phyloP scores from a whole-genome alignment of 2,329 filamentous ascomycete species.

The Fusarium chuoi region DNA sequence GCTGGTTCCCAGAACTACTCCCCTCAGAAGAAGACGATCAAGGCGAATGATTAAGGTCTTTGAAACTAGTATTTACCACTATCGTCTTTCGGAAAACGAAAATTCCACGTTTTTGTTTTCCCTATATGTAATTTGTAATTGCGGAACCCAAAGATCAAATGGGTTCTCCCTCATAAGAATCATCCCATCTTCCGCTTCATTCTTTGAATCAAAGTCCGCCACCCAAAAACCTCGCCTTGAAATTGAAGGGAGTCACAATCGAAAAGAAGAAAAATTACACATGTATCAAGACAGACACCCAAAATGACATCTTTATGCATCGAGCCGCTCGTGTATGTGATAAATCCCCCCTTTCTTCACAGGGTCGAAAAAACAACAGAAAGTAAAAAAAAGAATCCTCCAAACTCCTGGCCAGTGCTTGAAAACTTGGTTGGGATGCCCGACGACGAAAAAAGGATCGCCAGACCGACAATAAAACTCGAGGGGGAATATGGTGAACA shows the following conservation, averaged over 20 bases:
- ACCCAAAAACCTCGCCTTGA: constrained; percentile 7
- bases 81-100: constrained; percentile 29
- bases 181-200: constrained; percentile 45
- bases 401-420: constrained; percentile 48
- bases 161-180: constrained; percentile 39
- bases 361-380: constrained; percentile 7
- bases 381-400: constrained; percentile 29
- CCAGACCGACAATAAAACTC: constrained; percentile 38
- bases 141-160: constrained; percentile 25
- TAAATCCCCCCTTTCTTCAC: constrained; percentile 35
- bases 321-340: constrained; percentile 44
- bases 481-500: constrained; percentile 43
- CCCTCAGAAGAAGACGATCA: constrained; percentile 55
- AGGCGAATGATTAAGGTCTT: constrained; percentile 17
- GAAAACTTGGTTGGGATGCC: constrained; percentile 36
- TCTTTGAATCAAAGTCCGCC: constrained; percentile 27
- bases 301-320: constrained; percentile 37
- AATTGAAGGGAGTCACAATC: neutral
- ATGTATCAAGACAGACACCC: constrained; percentile 30
- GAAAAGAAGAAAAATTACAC: constrained; percentile 27
- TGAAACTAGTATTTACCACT: constrained; percentile 46
- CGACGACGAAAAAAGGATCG: constrained; percentile 15
- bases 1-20: constrained; percentile 65
- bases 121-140: constrained; percentile 43
- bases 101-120: neutral